Evolutionary conservation across 139 green algal genomes (phyloP).

Genomic region (Gonium pectorale): DNA sequence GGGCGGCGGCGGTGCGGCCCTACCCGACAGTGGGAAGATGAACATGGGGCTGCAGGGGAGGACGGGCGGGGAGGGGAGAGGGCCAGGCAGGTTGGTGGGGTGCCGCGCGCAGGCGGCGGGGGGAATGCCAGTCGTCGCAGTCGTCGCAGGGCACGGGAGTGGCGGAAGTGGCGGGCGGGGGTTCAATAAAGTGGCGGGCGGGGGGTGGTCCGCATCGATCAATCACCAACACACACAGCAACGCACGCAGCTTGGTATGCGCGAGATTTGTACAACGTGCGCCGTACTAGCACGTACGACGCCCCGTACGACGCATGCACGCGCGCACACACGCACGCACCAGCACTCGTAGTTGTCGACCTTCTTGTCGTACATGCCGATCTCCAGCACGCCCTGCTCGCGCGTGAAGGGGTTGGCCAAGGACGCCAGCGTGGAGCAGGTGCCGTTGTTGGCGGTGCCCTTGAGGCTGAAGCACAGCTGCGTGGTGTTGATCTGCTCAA

Average conservation of each 20-base stretch:
- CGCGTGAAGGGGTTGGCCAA: constrained; percentile 23
- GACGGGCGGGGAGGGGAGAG: background rate
- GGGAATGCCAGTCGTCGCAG: too few species aligned
- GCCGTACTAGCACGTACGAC: too few species aligned
- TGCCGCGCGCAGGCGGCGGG: too few species aligned
- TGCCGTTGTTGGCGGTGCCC: background rate
- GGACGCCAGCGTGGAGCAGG: background rate
- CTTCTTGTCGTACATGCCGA: constrained; percentile 35
- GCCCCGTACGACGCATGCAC: background rate
- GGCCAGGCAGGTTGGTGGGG: background rate
- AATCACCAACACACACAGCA: background rate
- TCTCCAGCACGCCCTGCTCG: background rate
- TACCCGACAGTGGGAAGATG: background rate
- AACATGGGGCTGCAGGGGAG: constrained; percentile 15
- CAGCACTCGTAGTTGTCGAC: constrained; percentile 35
- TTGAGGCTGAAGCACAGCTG: constrained; percentile 22
- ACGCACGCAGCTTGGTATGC: background rate
- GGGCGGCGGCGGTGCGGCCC: background rate
- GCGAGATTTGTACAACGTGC: too few species aligned
- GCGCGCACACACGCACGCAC: background rate
- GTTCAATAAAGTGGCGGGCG: background rate
- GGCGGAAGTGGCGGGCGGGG: background rate
- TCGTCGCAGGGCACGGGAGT: background rate
- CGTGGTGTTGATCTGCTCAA: background rate
- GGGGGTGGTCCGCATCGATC: background rate